Conservation (phyloP, 2,329 filamentous ascomycete genomes). For the Hypoxylon sp. region DNA sequence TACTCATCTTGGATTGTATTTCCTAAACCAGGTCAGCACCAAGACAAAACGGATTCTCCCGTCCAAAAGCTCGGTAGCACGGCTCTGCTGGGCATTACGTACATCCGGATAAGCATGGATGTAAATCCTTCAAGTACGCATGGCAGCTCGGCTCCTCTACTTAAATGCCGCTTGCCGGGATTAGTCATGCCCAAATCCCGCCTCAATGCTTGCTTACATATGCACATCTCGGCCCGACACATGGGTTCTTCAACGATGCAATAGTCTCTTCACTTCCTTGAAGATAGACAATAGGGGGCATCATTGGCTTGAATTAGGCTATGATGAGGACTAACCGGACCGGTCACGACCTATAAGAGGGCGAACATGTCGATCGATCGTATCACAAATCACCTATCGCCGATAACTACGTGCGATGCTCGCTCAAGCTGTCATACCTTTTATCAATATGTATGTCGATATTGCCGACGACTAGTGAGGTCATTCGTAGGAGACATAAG, state of each 20-base stretch:
- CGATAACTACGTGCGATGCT: not conserved
- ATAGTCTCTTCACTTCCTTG: conserved; percentile 1
- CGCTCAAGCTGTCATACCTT: not conserved
- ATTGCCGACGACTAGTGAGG: not conserved
- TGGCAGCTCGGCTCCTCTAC: conserved; percentile 10
- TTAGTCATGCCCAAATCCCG: not conserved
- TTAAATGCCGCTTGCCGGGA: conserved; percentile 3
- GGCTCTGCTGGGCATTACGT: not conserved
- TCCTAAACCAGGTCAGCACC: conserved; percentile 9
- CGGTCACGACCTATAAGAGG: not conserved
- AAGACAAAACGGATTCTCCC: not conserved
- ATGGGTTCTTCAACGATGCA: conserved; percentile 6
- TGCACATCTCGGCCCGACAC: not conserved
- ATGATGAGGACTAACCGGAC: not conserved
- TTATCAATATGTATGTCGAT: not conserved
- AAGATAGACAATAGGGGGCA: not conserved
- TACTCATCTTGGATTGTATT: not conserved
- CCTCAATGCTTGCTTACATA: not conserved
- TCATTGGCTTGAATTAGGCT: not conserved
- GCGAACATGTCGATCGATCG: not conserved
- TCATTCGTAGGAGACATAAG: not conserved
- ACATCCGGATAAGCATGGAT: not conserved
- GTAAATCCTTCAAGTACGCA: conserved; percentile 1
- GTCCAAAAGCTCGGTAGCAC: not conserved
- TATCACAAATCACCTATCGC: conserved; percentile 1